Conservation (phyloP, 495 filamentous ascomycete species). For the Penicillium herquei region DNA sequence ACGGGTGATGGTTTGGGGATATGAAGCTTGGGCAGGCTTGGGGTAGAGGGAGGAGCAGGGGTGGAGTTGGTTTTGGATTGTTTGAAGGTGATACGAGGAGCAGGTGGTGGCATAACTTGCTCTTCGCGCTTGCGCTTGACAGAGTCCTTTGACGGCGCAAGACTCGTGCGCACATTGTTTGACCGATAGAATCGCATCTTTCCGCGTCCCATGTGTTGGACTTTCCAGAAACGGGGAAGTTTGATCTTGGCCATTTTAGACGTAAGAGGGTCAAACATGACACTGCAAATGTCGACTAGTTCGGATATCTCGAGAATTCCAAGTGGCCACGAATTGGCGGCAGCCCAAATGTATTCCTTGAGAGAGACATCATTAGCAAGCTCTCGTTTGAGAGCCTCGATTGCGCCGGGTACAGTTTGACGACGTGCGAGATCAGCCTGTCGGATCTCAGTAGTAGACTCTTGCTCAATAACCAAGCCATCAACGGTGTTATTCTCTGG, state of each 20-base stretch:
- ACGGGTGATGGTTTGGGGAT: constrained; percentile 35
- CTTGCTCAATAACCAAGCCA: constrained; percentile 79
- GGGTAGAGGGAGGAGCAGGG: constrained; percentile 23
- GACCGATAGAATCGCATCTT: constrained; percentile 42
- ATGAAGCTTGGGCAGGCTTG: constrained; percentile 33
- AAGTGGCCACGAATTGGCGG: constrained; percentile 65
- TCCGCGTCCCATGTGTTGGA: constrained; percentile 57
- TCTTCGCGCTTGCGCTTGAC: constrained; percentile 48
- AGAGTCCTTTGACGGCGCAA: constrained; percentile 32
- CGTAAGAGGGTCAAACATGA: constrained; percentile 67
- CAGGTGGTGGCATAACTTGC: constrained; percentile 35
- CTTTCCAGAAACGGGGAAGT: constrained; percentile 71
- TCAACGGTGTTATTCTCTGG: constrained; percentile 37
- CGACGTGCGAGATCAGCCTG: constrained; percentile 69
- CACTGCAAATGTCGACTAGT: constrained; percentile 69
- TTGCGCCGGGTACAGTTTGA: constrained; percentile 71
- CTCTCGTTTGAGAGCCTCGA: constrained; percentile 71
- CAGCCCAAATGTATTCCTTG: constrained; percentile 72
- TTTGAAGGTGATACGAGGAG: constrained; percentile 47
- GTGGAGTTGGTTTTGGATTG: constrained; percentile 31
- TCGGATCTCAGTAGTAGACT: constrained; percentile 63
- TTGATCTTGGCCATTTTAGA: constrained; percentile 61
- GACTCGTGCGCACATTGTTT: constrained; percentile 28
- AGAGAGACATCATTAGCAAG: constrained; percentile 60
- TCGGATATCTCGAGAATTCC: constrained; percentile 71